Evolutionary conservation across 1,284 basidiomycete genomes (phyloP), one percentile per base, ranked within the genome.

Genomic region (Leccinum subatratum): DNA sequence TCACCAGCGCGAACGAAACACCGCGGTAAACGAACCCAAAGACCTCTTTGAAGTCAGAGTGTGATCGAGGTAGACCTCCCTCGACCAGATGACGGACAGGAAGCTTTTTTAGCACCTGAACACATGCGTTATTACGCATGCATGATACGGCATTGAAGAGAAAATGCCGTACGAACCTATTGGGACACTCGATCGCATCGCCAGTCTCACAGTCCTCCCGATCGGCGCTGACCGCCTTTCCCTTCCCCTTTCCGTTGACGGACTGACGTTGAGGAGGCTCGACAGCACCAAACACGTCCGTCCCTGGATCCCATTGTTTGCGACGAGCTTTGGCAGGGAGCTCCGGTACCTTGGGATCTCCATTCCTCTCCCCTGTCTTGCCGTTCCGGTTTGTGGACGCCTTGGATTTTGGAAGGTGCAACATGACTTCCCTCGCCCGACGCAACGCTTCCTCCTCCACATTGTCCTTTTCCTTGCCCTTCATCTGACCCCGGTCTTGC

Each of bases 341-440:
- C n/a, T 79, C 77, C 1, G 85, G 86, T 5, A 86, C 77, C 71
- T 85, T 86, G 75, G 85, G 85, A 2, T 30, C 69, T 42, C 16
- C 39, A 42, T 8, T 42, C 59, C 22, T 66, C 7, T 56, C 64
- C 48, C 60, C 63, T 22, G 9, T 59, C 20, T 67, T 74, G n/a
- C 39, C 39, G n/a, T 69, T 66, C 63, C 42, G 62, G 30, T 54
- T 70, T 54, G 54, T 16, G 22, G 57, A 37, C 9, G 9, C 59
- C 28, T 66, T 64, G n/a, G 77, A 69, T 66, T 72, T 73, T 48
- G 79, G n/a, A 77, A 34, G 69, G 34, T 75, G 72, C 11, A 76
- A 42, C 80, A 81, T 81, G 1, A 79, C 75, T 39, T 81, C 76
- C 39, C 71, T 69, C 32, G 78, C 78, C 30, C 67, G 70, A 61